Evolutionary conservation across 495 filamentous ascomycete species (phyloP).

Genomic region (Gamarada debralockiae): DNA sequence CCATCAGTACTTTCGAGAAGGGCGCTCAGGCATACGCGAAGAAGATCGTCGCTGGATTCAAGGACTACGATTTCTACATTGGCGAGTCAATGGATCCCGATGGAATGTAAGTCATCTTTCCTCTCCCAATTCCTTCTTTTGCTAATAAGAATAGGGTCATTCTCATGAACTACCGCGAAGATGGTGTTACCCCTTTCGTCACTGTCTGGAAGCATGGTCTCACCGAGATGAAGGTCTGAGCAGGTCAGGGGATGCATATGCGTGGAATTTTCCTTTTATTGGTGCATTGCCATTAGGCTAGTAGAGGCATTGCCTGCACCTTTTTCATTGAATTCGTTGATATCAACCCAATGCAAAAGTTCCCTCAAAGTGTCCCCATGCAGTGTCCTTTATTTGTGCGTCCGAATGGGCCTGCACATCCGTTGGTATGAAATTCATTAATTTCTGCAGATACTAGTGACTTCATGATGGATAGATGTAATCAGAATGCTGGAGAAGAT

Average conservation of each 20-base stretch:
- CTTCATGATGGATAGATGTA: no score
- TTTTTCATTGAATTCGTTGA: background rate
- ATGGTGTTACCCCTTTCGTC: conserved; percentile 86
- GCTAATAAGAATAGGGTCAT: conserved; percentile 61
- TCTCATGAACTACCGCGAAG: conserved; percentile 95
- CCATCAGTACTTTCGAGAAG: conserved; percentile 73
- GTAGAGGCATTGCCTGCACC: conserved; percentile 1
- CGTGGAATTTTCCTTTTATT: conserved; percentile 5
- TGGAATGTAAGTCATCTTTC: conserved; percentile 64
- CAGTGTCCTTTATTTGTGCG: no score
- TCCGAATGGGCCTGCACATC: no score
- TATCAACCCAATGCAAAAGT: conserved; percentile 13
- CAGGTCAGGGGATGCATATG: background rate
- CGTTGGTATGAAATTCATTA: no score
- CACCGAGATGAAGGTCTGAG: conserved; percentile 86
- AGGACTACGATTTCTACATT: conserved; percentile 92
- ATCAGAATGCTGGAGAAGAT: no score
- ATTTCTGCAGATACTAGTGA: no score
- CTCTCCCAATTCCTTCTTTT: background rate
- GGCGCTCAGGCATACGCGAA: conserved; percentile 65
- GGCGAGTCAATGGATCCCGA: conserved; percentile 88
- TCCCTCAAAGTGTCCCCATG: background rate
- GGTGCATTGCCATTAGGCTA: conserved; percentile 6
- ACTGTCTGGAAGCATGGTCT: conserved; percentile 96
- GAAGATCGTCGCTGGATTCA: conserved; percentile 79